phyloP scores from a whole-genome alignment of 2,329 filamentous ascomycete species.

The Fusarium sp. region DNA sequence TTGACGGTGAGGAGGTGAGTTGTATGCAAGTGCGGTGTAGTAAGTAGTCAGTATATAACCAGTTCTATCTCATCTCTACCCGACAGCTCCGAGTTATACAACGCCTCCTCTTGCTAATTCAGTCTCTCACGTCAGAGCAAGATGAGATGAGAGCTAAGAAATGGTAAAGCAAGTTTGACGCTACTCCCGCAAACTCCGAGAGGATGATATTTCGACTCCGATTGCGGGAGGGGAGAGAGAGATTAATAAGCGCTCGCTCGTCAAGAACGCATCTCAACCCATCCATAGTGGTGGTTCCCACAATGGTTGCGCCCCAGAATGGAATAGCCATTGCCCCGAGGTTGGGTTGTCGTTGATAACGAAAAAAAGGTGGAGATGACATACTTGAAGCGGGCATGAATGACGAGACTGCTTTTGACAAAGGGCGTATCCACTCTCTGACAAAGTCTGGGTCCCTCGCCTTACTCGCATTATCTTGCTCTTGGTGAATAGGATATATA shows the following conservation, averaged over 20 bases:
- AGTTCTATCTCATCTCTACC: neutral
- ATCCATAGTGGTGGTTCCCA: neutral
- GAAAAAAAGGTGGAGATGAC: neutral
- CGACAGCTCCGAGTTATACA: neutral
- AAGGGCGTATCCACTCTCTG: neutral
- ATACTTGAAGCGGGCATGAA: neutral
- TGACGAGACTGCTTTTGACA: neutral
- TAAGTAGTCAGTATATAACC: neutral
- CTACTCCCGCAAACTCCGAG: constrained; percentile 1
- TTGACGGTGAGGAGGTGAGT: neutral
- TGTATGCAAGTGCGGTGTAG: neutral
- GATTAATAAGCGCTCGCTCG: neutral
- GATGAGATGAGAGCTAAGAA: neutral
- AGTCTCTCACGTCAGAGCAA: neutral
- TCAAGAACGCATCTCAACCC: neutral
- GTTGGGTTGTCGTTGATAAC: neutral
- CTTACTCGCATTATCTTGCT: neutral
- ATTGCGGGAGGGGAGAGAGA: neutral
- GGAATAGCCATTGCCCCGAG: neutral
- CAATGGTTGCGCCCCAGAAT: neutral
- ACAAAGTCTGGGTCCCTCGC: neutral
- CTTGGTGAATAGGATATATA: neutral
- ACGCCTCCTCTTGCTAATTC: neutral
- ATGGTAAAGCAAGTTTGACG: neutral
- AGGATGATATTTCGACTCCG: neutral